A percentile compares a stretch with the other conserved stretches of the same genome.
Conservation (phyloP, 352 stramenopile genomes). For the Phytophthora melonis region DNA sequence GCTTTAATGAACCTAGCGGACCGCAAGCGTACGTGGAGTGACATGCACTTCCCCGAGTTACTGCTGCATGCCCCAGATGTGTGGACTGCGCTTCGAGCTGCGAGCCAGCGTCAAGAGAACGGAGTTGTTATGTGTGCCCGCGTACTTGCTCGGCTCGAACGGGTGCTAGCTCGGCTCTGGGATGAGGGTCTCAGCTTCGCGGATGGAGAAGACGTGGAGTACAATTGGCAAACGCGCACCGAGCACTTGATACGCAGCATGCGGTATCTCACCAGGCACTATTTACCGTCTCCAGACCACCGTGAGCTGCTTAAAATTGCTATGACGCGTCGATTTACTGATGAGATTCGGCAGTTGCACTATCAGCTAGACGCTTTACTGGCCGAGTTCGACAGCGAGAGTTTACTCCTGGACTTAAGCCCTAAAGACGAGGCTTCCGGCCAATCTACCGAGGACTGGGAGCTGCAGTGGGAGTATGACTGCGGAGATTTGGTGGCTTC, state of each 20-base stretch:
- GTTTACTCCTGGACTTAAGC: background rate
- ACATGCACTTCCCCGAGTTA: constrained; percentile 41
- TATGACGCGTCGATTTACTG: constrained; percentile 33
- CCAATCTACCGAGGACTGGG: constrained; percentile 23
- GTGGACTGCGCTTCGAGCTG: constrained; percentile 38
- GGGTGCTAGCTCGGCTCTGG: constrained; percentile 37
- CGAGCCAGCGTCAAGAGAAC: constrained; percentile 28
- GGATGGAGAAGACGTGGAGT: constrained; percentile 27
- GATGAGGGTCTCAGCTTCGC: constrained; percentile 34
- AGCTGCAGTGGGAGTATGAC: constrained; percentile 39
- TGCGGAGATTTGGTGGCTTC: constrained; percentile 28
- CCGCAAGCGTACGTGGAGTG: constrained; percentile 34
- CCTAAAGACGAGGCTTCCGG: constrained; percentile 12
- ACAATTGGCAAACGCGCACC: constrained; percentile 44
- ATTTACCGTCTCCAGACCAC: constrained; percentile 24
- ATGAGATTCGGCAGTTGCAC: constrained; percentile 42
- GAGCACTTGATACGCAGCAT: constrained; percentile 45
- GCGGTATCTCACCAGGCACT: constrained; percentile 31
- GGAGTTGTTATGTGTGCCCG: constrained; percentile 37
- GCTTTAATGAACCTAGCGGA: constrained; percentile 31
- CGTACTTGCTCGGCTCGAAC: constrained; percentile 36
- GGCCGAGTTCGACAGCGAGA: constrained; percentile 35
- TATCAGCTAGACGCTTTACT: constrained; percentile 37
- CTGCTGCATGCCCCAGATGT: constrained; percentile 41
- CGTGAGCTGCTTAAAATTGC: constrained; percentile 37